A percentile compares a stretch with the other conserved stretches of the same genome.
These are phyloP conservation scores for Colletotrichum tofieldiae DNA, from an alignment of 2,329 filamentous ascomycete species.

Conservation along the genomic window DNA sequence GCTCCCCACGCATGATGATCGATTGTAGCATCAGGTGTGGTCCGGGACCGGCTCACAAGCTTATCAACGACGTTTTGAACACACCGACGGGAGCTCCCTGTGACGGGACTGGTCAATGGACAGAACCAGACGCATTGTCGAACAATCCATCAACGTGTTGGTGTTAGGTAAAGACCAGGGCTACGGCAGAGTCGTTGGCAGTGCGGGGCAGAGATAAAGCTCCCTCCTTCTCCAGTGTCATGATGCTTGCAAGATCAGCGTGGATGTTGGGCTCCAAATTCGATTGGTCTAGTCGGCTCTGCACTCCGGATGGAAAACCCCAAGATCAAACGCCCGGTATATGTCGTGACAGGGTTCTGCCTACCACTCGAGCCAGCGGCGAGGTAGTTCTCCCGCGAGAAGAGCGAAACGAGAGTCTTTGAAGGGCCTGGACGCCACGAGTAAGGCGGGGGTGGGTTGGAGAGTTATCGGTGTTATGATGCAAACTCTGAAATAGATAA, in stretches of 20 bases:
- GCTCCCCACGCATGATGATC: conserved; percentile 31
- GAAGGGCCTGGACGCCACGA: conserved; percentile 14
- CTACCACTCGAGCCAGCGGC: conserved; percentile 3
- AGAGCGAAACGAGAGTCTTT: conserved; percentile 12
- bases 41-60: conserved; percentile 31
- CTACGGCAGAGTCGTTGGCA: conserved; percentile 30
- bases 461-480: conserved; percentile 28
- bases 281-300: conserved; percentile 25
- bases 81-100: conserved; percentile 19
- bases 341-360: conserved; percentile 24
- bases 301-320: conserved; percentile 26
- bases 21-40: conserved; percentile 15
- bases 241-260: conserved; percentile 38
- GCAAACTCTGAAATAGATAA: conserved; percentile 43
- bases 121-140: conserved; percentile 15
- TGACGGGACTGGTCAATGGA: conserved; percentile 35
- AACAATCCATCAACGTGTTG: conserved; percentile 38
- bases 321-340: conserved; percentile 11
- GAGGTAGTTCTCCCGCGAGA: not conserved
- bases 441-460: conserved; percentile 30
- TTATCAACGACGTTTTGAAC: conserved; percentile 35
- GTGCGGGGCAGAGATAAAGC: conserved; percentile 43
- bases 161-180: conserved; percentile 41
- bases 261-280: conserved; percentile 24
- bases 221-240: conserved; percentile 25